Conservation (phyloP, 768 basidiomycete species). For the Podaxis sp. region DNA sequence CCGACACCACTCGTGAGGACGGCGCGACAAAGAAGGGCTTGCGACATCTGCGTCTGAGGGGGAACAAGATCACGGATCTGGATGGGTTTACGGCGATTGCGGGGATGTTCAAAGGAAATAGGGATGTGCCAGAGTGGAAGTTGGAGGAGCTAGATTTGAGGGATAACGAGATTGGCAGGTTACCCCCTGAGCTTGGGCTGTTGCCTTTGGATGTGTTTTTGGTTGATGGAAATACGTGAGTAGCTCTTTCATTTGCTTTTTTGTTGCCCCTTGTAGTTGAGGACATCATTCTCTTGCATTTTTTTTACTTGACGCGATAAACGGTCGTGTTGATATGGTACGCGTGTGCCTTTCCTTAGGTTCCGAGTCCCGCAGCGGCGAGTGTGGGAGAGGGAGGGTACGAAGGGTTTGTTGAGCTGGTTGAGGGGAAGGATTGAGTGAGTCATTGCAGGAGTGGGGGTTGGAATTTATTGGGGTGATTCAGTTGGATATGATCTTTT, state of each 20-base stretch:
- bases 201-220: slow-evolving; percentile 78
- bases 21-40: slow-evolving; percentile 48
- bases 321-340: neutral
- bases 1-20: neutral
- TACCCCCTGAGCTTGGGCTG: slow-evolving; percentile 70
- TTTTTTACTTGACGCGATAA: neutral
- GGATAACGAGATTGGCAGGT: slow-evolving; percentile 75
- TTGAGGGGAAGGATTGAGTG: slow-evolving; percentile 74
- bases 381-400: slow-evolving; percentile 87
- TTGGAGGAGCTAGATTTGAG: slow-evolving; percentile 81
- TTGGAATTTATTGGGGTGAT: neutral
- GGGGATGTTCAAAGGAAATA: slow-evolving; percentile 63
- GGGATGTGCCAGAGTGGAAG: slow-evolving; percentile 66
- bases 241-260: slow-evolving; percentile 18
- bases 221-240: slow-evolving; percentile 84
- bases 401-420: slow-evolving; percentile 80
- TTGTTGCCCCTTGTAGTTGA: neutral
- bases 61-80: slow-evolving; percentile 63
- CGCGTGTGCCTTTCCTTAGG: slow-evolving; percentile 32
- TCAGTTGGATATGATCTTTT: too few species aligned
- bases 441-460: too few species aligned
- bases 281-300: neutral
- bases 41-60: slow-evolving; percentile 63
- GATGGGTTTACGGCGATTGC: slow-evolving; percentile 64
- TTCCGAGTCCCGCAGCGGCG: slow-evolving; percentile 80